Base-by-base conservation (phyloP, 352 stramenopile species). In the Pythium guiyangense region DNA sequence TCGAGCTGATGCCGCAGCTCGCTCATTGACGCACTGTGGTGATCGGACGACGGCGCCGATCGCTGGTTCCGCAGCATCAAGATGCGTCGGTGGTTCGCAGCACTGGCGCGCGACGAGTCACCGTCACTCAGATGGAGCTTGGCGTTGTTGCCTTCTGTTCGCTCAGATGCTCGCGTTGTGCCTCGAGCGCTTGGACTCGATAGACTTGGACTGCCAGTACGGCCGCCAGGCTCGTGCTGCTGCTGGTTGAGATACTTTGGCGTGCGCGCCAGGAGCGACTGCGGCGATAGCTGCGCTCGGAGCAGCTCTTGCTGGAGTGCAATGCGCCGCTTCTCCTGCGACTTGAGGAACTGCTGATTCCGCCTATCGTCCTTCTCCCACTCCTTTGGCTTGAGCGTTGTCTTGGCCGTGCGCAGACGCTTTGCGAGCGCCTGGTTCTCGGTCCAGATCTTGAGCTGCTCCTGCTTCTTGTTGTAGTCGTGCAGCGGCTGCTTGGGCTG, bases 311-410 rank as follows among this genome's bases (percentile, higher is more conserved):
- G 59, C 49, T 89, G 78, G 1, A 91, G 53, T 5, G 70, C 65
- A 1, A 70, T 62, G 6, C 81, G 68, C 5, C 75, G 57, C 40
- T 60, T 77, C 50, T 91, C 77, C 25, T 89, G 74, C 2, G 63
- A 75, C 60, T 72, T 82, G 4, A 89, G 59, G 25, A 81, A 89
- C 9, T 88, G 67, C 56, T 88, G 77, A n/a, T 84, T 84, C 72
- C 77, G 79, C 57, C 89, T 86, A 35, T 75, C 74, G 39, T 89
- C 79, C 53, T 83, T 84, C 55, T 88, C 67, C 79, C 77, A 89
- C 52, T 86, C 70, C 37, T 89, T 87, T 45, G 64, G 77, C 12
- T 75, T 78, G 3, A 90, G 63, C 3, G 82, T 90, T 11, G 74
- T 61, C 55, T 89, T 92, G 2, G 79, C 74, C 37, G 70, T 86